Evolutionary conservation across 2,329 filamentous ascomycete species (phyloP).

Genomic region (Tricladium varicosporioides): DNA sequence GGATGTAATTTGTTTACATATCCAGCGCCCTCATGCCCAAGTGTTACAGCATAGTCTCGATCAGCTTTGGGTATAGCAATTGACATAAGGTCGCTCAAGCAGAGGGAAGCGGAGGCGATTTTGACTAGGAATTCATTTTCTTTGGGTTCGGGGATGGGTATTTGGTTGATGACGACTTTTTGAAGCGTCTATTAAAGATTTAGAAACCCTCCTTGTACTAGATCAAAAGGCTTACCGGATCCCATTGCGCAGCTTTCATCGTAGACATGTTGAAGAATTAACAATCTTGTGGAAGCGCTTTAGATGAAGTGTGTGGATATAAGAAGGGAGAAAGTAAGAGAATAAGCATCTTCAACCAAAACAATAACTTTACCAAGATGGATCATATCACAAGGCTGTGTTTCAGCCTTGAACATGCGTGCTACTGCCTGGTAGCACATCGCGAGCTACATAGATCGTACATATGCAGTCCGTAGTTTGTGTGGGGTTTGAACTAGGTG

Average conservation of each 20-base stretch:
- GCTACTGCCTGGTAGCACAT: too few relatives aligned
- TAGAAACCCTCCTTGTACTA: background rate
- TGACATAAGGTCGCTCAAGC: constrained; percentile 37
- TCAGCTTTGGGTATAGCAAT: constrained; percentile 18
- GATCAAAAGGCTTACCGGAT: constrained; percentile 23
- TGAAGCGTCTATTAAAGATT: constrained; percentile 19
- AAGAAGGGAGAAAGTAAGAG: too few relatives aligned
- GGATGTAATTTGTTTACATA: constrained; percentile 40
- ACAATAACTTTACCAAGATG: too few relatives aligned
- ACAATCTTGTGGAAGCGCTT: too few relatives aligned
- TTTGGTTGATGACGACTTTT: constrained; percentile 40
- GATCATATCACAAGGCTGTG: too few relatives aligned
- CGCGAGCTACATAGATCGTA: too few relatives aligned
- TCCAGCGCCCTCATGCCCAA: constrained; percentile 48
- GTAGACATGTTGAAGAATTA: background rate
- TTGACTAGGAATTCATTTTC: constrained; percentile 41
- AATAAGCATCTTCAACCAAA: too few relatives aligned
- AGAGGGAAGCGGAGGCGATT: constrained; percentile 39
- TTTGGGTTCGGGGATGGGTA: constrained; percentile 42
- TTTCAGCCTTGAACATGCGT: too few relatives aligned
- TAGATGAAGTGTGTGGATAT: too few relatives aligned
- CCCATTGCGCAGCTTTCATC: constrained; percentile 19
- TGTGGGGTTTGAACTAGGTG: background rate
- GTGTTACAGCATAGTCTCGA: constrained; percentile 28
- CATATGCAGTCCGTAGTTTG: too few relatives aligned